Base-by-base conservation (phyloP, 805 yeast genomes). In the Candida morakotiae region DNA sequence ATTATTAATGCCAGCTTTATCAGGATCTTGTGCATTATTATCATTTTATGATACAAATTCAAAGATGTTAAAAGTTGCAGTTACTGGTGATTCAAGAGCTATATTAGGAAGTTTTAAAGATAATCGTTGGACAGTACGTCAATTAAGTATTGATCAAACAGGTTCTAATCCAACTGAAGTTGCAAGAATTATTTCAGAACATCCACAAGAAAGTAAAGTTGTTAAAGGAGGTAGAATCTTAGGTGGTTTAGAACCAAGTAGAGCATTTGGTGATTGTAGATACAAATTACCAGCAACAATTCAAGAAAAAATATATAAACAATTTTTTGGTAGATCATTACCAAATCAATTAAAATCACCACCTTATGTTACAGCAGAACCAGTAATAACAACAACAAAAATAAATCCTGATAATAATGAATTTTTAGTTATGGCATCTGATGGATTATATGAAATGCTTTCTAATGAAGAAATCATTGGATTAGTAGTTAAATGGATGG, bases 201-300 rank as follows among this genome's bases (percentile, higher is more conserved):
- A 93, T 62, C 98, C 98, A 1, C 81, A 81, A 42, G 97, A 91
- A 60, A 83, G 87, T 23, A 79, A 81, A 35, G 95, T 82, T 30
- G 75, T 91, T 24, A 72, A 84, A 46, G 78, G 86, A 44, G 98
- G 98, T 4, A 77, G 98, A 52, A 85, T 93, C 9, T 71, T 93
- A 47, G 98, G 98, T 0, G 79, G 93, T 9, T 72, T 93, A 44
- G 98, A 93, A 60, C 98, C 98, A 10, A 79, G 96, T 0, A 73
- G 98, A 52, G 95, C 98, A 1, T 93, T 93, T 68, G 98, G 98
- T 33, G 98, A 93, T 60, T 95, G 96, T 41, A 75, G 96, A 43
- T 93, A 87, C 56, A 93, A 93, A 56, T 74, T 95, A 70, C 77
- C 88, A 55, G 81, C 49, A 43, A 78, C 81, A 16, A 73, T 87